These are phyloP conservation scores for Neurospora sp. DNA, from an alignment of 495 filamentous ascomycete genomes.

Conservation along the genomic window DNA sequence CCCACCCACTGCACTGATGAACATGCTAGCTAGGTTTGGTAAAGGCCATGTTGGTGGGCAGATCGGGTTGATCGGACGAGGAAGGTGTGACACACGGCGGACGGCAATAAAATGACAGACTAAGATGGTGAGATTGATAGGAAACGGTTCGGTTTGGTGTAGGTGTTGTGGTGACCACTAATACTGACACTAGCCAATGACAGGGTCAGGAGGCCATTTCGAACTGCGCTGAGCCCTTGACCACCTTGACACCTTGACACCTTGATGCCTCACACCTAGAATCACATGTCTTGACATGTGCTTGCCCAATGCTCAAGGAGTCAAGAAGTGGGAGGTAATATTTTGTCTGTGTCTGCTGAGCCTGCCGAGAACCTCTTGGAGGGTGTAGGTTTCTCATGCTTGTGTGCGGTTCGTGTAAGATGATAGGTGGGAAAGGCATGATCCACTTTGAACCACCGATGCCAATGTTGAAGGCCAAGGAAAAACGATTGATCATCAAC, in stretches of 20 bases:
- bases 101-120: background rate
- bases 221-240: background rate
- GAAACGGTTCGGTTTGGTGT: background rate
- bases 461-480: background rate
- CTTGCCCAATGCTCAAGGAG: background rate
- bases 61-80: background rate
- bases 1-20: background rate
- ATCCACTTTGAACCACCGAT: background rate
- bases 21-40: background rate
- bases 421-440: background rate
- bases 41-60: background rate
- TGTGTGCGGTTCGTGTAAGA: background rate
- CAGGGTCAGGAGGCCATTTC: background rate
- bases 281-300: background rate
- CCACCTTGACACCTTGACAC: background rate
- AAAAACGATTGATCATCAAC: background rate
- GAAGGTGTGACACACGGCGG: background rate
- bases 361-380: background rate
- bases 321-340: background rate
- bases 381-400: background rate
- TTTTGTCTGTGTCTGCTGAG: background rate
- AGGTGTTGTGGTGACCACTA: background rate
- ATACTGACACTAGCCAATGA: background rate
- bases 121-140: background rate
- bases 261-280: background rate